Base-by-base conservation (phyloP, 805 yeast genomes). In the Ogataea methylovora region DNA sequence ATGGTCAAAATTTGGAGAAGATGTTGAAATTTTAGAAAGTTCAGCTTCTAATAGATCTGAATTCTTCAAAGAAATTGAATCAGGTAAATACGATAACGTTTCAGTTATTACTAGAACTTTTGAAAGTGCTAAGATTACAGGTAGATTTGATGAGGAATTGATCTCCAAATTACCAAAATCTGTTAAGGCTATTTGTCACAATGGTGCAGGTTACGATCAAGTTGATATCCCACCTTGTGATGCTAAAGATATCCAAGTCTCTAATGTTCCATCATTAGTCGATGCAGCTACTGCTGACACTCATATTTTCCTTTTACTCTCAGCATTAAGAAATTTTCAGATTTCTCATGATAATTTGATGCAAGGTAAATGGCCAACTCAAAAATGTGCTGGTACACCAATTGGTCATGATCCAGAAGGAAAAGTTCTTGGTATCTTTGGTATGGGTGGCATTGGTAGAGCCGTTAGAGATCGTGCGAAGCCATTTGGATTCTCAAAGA, bases 381-480 rank as follows among this genome's bases (percentile, higher is more conserved):
- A 24, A 12, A 65, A 67, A 40, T 54, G 62, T 44, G 76, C 63
- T 3, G 82, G 79, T 3, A 71, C 79, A 1, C 69, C 76, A 7
- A 58, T 76, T 30, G 94, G 94, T 7, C 71, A 71, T 49, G 88
- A 80, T 49, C 94, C 94, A 13, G 76, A 67, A 41, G 85, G 84
- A 8, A 79, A 80, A 51, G 67, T 67, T 14, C 79, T 86, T 16
- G 95, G 95, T 32, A 77, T 86, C 35, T 63, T 82, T 34, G 95
- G 95, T 12, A 69, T 86, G 73, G 95, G 95, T 23, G 94, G 94
- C 24, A 85, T 86, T 58, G 95, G 95, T 30, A 73, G 87, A 38
- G 83, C 84, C 21, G 76, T 86, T 34, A 69, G 85, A 35, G 74
- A 76, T 43, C 71, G 90, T 46, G 66, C 84, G 41, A 58, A 61